Conservation (phyloP, 257 asterid species). For the Leonotis leonurus region DNA sequence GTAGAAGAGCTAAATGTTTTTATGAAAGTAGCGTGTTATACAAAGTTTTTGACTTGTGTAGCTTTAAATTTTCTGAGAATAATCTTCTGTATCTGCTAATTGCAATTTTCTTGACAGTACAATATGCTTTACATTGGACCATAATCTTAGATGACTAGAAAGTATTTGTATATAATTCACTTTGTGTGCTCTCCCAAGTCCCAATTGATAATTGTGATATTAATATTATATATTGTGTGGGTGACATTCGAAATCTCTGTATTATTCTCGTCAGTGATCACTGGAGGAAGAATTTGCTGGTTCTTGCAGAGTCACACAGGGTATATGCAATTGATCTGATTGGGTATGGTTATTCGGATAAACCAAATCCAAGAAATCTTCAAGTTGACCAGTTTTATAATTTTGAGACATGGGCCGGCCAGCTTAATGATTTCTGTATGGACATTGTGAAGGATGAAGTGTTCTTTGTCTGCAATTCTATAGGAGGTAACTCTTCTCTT, state of each 20-base stretch:
- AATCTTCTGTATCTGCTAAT: background rate
- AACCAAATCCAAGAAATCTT: constrained; percentile 72
- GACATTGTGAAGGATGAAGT: constrained; percentile 62
- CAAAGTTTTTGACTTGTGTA: background rate
- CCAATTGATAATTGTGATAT: background rate
- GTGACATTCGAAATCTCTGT: background rate
- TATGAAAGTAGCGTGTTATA: background rate
- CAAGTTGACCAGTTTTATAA: constrained; percentile 53
- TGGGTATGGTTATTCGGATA: constrained; percentile 96
- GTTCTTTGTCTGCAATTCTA: constrained; percentile 86
- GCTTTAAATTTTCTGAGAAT: background rate
- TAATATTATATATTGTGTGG: background rate
- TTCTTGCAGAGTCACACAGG: constrained; percentile 71
- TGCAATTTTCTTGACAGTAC: too few relatives aligned
- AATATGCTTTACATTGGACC: too few relatives aligned
- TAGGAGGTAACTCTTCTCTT: constrained; percentile 60
- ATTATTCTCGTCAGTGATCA: constrained; percentile 60
- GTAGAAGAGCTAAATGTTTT: background rate
- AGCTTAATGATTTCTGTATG: constrained; percentile 77
- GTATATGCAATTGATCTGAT: constrained; percentile 92
- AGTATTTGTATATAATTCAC: too few relatives aligned
- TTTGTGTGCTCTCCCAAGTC: background rate
- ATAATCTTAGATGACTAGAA: too few relatives aligned
- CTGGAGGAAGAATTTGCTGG: constrained; percentile 89
- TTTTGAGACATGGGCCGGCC: constrained; percentile 94